Evolutionary conservation across 768 basidiomycete genomes (phyloP).

Genomic region (Amanita pseudoporphyria): DNA sequence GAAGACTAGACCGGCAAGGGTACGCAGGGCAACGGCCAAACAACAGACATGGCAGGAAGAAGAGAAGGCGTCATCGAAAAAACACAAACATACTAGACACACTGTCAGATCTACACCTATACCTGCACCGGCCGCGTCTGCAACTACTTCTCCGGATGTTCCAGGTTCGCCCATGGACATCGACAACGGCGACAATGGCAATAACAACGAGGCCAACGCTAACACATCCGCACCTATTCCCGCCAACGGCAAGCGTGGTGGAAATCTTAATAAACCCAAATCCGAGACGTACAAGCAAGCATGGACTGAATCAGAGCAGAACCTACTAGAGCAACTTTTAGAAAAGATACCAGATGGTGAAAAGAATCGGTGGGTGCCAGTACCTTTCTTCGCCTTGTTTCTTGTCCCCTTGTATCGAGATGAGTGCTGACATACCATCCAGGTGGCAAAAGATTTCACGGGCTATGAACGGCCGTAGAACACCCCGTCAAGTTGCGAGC

Average conservation of each 20-base stretch:
- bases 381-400: background rate
- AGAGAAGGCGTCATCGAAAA: background rate
- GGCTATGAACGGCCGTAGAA: conserved; percentile 70
- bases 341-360: conserved; percentile 72
- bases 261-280: conserved; percentile 28
- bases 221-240: no score
- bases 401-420: background rate
- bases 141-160: conserved; percentile 3
- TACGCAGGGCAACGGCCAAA: background rate
- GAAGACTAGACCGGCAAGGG: background rate
- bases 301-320: conserved; percentile 71
- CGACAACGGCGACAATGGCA: background rate
- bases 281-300: conserved; percentile 78
- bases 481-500: conserved; percentile 80
- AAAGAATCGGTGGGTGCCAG: conserved; percentile 49
- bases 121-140: background rate
- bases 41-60: background rate
- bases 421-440: conserved; percentile 4
- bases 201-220: background rate
- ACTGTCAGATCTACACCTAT: background rate
- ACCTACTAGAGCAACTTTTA: conserved; percentile 62
- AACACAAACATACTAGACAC: background rate
- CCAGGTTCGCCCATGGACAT: background rate
- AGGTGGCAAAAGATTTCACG: conserved; percentile 78
- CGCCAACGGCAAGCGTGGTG: conserved; percentile 6